A percentile compares a stretch with the other conserved stretches of the same genome.
Conservation (phyloP, 345 rosid species). For the Populus pruinosa region DNA sequence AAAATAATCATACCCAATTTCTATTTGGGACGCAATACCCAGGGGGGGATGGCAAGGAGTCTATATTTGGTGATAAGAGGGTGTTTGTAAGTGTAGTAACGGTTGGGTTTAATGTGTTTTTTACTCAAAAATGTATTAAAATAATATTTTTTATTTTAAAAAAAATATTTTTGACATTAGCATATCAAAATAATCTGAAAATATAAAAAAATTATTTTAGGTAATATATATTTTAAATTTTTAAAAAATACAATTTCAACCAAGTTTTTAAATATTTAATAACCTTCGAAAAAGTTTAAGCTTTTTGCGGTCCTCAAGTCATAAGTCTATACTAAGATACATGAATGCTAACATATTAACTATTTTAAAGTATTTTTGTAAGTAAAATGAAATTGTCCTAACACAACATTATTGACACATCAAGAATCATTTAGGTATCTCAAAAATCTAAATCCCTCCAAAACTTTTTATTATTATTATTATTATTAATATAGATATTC, state of each 20-base stretch:
- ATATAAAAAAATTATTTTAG: too few species aligned
- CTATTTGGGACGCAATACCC: too few species aligned
- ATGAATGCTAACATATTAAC: neutral
- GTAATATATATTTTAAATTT: too few species aligned
- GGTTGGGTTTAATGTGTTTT: too few species aligned
- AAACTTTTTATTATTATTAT: neutral
- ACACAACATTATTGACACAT: neutral
- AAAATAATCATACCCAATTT: accelerated
- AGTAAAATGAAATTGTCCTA: neutral
- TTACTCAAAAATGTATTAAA: too few species aligned
- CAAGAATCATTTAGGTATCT: neutral
- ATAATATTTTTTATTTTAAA: too few species aligned
- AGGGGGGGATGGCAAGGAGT: slow-evolving; percentile 58
- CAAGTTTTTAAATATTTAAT: too few species aligned
- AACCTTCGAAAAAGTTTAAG: slow-evolving; percentile 57
- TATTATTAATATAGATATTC: too few species aligned
- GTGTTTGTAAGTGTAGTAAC: accelerated
- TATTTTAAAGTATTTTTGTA: neutral
- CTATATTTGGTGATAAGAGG: slow-evolving; percentile 56
- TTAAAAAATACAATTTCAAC: too few species aligned
- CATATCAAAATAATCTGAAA: too few species aligned
- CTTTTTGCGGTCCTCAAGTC: slow-evolving; percentile 70
- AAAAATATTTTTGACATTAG: too few species aligned
- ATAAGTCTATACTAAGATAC: slow-evolving; percentile 54
- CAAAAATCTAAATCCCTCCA: neutral